Evolutionary conservation across 164 flowering plant species (phyloP), one percentile per base, ranked within the genome.

Genomic region (Akebia trifoliata): DNA sequence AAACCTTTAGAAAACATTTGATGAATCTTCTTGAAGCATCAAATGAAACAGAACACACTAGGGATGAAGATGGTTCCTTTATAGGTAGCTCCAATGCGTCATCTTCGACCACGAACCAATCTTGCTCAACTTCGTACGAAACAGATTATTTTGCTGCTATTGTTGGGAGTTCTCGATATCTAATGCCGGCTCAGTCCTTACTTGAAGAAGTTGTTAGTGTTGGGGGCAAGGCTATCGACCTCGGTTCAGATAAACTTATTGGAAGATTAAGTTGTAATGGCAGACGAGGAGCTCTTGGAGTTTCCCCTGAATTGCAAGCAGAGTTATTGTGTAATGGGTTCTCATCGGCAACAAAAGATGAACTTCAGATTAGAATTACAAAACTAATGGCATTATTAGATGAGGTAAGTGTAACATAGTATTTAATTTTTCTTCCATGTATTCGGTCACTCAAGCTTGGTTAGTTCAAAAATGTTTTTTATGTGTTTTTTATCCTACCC

Each of bases 371-470:
- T 28, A 77, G 60, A 72, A 61, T 85, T 42, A 64, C 72, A 2
- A 85, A 83, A 69, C 93, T 90, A n/a, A 51, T 78, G 31, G 45
- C 72, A 12, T 62, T 90, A 66, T 50, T 87, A 29, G 87, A 87
- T 57, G 84, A 90, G 92, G 95, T 86, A 38, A 4, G 61, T 37
- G 12, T 25, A 25, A 29, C 2, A 25, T 8, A 29, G 22, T 2
- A 5, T 47, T 35, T 6, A 17, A 31, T 18, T 59, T 49, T 53
- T 40, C 0, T 21, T 28, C 26, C 35, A 18, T 34, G n/a, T 54
- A 2, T 21, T 4, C 52, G 26, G 28, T 22, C 15, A 22, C 17
- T 24, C 25, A 28, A n/a, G n/a, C n/a, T n/a, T n/a, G n/a, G n/a
- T n/a, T n/a, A n/a, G n/a, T n/a, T n/a, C n/a, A n/a, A n/a, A n/a